These are phyloP conservation scores for Urochloa ruziziensis DNA, from an alignment of 176 grass and related monocot genomes.

Conservation along the genomic window DNA sequence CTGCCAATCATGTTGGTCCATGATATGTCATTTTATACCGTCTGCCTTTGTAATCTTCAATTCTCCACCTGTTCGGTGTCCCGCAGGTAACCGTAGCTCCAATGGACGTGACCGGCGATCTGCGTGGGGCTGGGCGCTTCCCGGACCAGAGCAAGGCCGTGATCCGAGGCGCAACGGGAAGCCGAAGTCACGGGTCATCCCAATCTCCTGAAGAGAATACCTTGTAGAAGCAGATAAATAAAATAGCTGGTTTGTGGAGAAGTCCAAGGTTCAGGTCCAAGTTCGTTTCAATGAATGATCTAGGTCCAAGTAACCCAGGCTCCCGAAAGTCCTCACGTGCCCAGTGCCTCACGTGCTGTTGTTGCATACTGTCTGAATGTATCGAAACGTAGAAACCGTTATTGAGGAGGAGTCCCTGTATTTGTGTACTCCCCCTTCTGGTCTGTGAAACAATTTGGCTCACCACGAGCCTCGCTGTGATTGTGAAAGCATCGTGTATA, in stretches of 20 bases:
- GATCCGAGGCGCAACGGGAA: constrained; percentile 26
- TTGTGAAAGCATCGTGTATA: background rate
- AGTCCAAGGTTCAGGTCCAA: background rate
- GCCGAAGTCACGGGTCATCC: constrained; percentile 33
- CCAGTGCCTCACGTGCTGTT: background rate
- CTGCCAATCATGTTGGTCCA: background rate
- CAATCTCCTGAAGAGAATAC: constrained; percentile 30
- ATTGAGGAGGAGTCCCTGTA: background rate
- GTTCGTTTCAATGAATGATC: background rate
- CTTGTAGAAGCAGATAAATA: background rate
- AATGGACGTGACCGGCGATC: constrained; percentile 16
- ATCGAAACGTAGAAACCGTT: background rate
- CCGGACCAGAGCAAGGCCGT: constrained; percentile 27
- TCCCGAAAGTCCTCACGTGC: background rate
- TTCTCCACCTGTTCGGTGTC: background rate
- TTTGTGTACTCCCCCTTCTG: background rate
- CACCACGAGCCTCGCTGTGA: background rate
- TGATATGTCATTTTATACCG: background rate
- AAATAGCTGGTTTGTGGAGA: background rate
- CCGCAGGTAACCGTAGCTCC: constrained; percentile 10
- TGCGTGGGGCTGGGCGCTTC: constrained; percentile 33
- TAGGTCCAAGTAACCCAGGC: background rate
- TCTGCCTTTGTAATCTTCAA: background rate
- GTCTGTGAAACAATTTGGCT: background rate
- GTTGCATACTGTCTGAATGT: background rate